phyloP scores from a whole-genome alignment of 2,329 filamentous ascomycete species.

The Parastagonospora avenae region DNA sequence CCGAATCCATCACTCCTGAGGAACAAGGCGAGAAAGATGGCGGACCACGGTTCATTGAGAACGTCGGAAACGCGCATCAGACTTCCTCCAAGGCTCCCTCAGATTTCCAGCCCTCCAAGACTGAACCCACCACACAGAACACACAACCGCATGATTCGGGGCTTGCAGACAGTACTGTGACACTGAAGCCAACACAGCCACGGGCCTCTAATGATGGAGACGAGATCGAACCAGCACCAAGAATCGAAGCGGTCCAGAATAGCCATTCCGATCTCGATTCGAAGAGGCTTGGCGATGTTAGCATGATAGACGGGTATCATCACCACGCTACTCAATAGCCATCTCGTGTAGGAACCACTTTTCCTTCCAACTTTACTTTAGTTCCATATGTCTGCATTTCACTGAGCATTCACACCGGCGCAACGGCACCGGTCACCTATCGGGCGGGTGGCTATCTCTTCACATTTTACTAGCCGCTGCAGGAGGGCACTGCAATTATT shows the following conservation, averaged over 20 bases:
- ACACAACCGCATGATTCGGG: not conserved
- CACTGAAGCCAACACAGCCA: constrained; percentile 28
- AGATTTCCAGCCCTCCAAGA: not conserved
- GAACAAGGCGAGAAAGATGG: constrained; percentile 52
- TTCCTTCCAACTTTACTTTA: too few relatives aligned
- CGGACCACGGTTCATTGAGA: constrained; percentile 49
- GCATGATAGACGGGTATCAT: constrained; percentile 28
- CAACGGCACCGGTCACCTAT: too few relatives aligned
- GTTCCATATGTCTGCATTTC: too few relatives aligned
- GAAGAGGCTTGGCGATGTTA: constrained; percentile 43
- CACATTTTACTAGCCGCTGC: too few relatives aligned
- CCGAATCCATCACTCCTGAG: constrained; percentile 77
- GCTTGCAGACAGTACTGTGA: constrained; percentile 34
- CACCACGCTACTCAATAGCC: constrained; percentile 40
- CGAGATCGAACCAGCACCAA: constrained; percentile 32
- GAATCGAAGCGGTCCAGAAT: constrained; percentile 24
- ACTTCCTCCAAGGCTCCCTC: constrained; percentile 4
- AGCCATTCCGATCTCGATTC: constrained; percentile 31
- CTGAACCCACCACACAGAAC: not conserved
- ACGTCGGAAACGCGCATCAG: constrained; percentile 21
- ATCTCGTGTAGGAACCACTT: not conserved
- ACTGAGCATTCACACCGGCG: too few relatives aligned
- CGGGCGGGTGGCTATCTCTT: too few relatives aligned
- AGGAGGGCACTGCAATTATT: too few relatives aligned
- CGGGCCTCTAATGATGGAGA: constrained; percentile 19